Percentiles rank a stretch among this genome's conserved stretches.
Conservation (phyloP, 495 filamentous ascomycete genomes). For the Hyaloscypha finlandica region DNA sequence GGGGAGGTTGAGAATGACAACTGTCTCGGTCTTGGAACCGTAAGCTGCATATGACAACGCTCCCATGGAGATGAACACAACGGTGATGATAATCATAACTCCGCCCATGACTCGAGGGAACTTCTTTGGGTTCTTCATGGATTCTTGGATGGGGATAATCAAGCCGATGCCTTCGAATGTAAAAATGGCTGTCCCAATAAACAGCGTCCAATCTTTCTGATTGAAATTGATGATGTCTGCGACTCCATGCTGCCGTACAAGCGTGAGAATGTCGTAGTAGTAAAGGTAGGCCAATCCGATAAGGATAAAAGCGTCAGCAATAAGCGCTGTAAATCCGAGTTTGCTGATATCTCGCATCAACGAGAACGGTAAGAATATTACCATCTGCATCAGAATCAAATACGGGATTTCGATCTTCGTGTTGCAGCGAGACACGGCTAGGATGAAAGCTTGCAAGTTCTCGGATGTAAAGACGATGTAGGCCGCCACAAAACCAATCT, state of each 20-base stretch:
- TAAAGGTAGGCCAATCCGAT: conserved; percentile 91
- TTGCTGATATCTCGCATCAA: conserved; percentile 95
- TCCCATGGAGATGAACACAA: conserved; percentile 88
- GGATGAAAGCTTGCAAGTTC: conserved; percentile 92
- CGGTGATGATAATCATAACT: conserved; percentile 92
- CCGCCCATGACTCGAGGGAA: conserved; percentile 83
- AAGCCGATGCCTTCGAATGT: conserved; percentile 97
- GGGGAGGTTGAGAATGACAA: conserved; percentile 92
- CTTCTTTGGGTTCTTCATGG: conserved; percentile 85
- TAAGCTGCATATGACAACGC: conserved; percentile 95
- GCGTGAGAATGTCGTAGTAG: conserved; percentile 91
- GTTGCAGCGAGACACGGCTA: conserved; percentile 77
- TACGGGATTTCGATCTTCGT: conserved; percentile 80
- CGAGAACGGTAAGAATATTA: conserved; percentile 90
- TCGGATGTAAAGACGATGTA: conserved; percentile 98
- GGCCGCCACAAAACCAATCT: conserved; percentile 94
- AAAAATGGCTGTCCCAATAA: conserved; percentile 98
- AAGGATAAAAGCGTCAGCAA: conserved; percentile 92
- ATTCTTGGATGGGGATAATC: conserved; percentile 98
- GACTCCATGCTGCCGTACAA: conserved; percentile 71
- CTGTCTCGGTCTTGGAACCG: conserved; percentile 91
- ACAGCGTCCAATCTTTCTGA: conserved; percentile 84
- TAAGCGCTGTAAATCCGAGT: conserved; percentile 82
- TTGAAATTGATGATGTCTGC: conserved; percentile 89
- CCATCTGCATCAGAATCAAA: conserved; percentile 89